These are phyloP conservation scores for Adansonia madagascariensis DNA, from an alignment of 441 rosid genomes.

Conservation along the genomic window DNA sequence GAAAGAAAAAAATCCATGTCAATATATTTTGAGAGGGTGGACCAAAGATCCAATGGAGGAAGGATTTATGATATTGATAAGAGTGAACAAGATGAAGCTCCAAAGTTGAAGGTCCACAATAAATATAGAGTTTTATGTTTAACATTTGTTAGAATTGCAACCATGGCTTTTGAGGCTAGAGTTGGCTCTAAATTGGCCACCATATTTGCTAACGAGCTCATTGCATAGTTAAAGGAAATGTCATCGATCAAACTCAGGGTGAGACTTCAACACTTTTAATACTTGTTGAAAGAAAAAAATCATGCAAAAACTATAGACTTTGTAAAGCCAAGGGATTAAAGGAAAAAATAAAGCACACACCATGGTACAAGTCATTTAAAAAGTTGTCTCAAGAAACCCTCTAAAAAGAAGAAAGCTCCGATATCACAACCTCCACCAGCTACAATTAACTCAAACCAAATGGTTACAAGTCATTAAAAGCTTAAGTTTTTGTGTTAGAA, in stretches of 20 bases:
- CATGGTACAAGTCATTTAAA: neutral
- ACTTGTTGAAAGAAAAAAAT: too few species aligned
- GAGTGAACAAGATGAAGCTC: neutral
- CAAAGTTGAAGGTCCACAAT: neutral
- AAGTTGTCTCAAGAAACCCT: neutral
- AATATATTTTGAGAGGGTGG: neutral
- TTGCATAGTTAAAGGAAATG: neutral
- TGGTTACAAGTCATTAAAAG: neutral
- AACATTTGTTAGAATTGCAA: neutral
- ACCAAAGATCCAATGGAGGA: neutral
- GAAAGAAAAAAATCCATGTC: neutral
- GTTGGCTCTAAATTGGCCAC: neutral
- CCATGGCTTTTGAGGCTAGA: neutral
- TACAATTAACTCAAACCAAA: neutral
- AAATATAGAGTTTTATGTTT: neutral
- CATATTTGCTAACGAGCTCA: neutral
- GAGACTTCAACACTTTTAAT: neutral
- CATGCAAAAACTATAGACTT: neutral
- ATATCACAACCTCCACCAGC: neutral
- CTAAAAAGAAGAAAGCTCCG: neutral
- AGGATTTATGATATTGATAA: neutral
- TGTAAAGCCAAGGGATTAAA: neutral
- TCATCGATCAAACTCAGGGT: neutral
- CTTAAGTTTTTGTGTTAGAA: neutral
- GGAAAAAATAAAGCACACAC: neutral